Base-by-base conservation (phyloP, 2,329 filamentous ascomycete species). In the Colletotrichum plurivorum region DNA sequence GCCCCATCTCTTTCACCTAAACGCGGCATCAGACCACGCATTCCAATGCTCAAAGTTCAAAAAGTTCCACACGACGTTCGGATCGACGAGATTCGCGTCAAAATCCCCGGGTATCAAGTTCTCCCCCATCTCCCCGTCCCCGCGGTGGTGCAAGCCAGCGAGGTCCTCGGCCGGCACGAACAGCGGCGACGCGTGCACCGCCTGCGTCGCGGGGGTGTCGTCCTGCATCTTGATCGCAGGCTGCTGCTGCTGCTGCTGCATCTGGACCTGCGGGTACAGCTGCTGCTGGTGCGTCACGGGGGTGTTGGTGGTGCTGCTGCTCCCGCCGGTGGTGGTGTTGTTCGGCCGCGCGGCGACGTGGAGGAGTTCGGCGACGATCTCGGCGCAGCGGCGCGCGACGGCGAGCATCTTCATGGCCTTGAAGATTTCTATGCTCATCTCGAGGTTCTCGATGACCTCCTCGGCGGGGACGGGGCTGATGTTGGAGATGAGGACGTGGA, bases 21-120 rank as follows among this genome's bases (percentile, higher is more conserved):
- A 69, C 15, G 51, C 62, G 4, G 62, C 67, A 25, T 69, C 67
- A 9, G 67, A 69, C 67, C 67, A 69, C 7, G 67, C 67, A 9
- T 69, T 69, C 62, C 67, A 69, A 39, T 69, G 62, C 55, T 69
- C 67, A 36, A 69, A 69, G n/a, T 69, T 69, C 51, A 69, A 56
- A 56, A 69, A 69, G 45, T 69, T 69, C 67, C 67, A 69, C 6
- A 69, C 67, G 2, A 69, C 67, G n/a, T 69, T 69, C 2, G 67
- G 67, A 31, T 69, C 67, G 4, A 69, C 67, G 20, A 69, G 27
- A 25, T 69, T 69, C 2, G 67, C 62, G 20, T 69, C 67, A 5
- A 69, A 61, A 2, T 69, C 67, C 3, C 55, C 67, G 8, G 67
- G 67, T 9, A 69, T 69, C 55, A 67, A 1, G 3, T 64, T 58